Conservation (phyloP, 164 flowering plant genomes). For the Liquidambar formosana region DNA sequence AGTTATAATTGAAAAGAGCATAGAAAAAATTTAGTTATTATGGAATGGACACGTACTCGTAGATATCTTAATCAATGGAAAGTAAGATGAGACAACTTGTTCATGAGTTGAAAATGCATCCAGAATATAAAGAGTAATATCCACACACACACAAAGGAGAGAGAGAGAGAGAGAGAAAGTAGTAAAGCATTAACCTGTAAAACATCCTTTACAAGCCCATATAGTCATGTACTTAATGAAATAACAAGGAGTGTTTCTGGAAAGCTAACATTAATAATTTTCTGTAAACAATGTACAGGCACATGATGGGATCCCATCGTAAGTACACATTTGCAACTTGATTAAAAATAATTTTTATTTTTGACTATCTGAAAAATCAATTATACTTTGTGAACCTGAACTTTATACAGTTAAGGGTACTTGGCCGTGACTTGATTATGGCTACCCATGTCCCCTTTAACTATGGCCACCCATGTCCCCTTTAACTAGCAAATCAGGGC, state of each 20-base stretch:
- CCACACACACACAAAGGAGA: too few species aligned
- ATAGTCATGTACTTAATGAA: not conserved
- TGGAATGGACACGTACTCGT: not conserved
- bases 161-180: too few species aligned
- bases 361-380: not conserved
- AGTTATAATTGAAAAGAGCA: not conserved
- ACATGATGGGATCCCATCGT: not conserved
- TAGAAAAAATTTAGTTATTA: not conserved
- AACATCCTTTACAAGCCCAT: not conserved
- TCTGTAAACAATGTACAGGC: not conserved
- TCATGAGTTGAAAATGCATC: not conserved
- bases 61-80: not conserved
- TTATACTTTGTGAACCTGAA: not conserved
- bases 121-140: not conserved
- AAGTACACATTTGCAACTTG: not conserved
- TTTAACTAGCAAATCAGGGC: not conserved
- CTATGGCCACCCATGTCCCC: not conserved
- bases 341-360: too few species aligned
- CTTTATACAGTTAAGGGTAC: not conserved
- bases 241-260: not conserved
- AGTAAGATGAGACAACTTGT: not conserved
- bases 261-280: not conserved
- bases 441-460: not conserved
- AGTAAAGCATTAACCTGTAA: not conserved
- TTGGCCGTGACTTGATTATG: not conserved